A percentile compares a stretch with the other conserved stretches of the same genome.
Conservation (phyloP, 352 stramenopile genomes). For the Globisporangium paroecandrum region DNA sequence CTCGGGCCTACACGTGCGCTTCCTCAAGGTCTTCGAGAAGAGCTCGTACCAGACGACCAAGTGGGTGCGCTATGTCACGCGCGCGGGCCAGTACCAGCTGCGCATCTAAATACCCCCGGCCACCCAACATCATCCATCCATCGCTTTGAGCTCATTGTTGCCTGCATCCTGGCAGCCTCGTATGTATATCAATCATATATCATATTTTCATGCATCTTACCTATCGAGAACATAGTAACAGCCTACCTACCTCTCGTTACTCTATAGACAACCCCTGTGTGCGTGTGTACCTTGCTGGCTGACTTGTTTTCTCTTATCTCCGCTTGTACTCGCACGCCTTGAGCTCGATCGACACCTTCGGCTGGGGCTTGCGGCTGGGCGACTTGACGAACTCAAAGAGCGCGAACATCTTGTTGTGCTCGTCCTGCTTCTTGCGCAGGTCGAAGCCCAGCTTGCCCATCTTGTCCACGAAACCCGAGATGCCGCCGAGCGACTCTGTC, state of each 20-base stretch:
- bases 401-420: slow-evolving; percentile 86
- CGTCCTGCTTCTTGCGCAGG: slow-evolving; percentile 59
- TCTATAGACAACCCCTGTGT: not conserved
- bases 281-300: not conserved
- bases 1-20: slow-evolving; percentile 96
- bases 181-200: not conserved
- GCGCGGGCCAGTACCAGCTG: slow-evolving; percentile 97
- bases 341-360: slow-evolving; percentile 55
- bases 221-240: slow-evolving; percentile 3
- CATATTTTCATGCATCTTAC: not conserved
- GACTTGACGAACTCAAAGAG: slow-evolving; percentile 82
- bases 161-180: not conserved
- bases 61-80: slow-evolving; percentile 98
- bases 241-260: not conserved
- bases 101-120: slow-evolving; percentile 76
- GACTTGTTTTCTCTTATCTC: slow-evolving; percentile 30
- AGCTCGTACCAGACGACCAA: slow-evolving; percentile 97
- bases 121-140: not conserved
- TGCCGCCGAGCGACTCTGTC: slow-evolving; percentile 58
- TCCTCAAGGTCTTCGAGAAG: slow-evolving; percentile 99
- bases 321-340: slow-evolving; percentile 87
- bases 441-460: slow-evolving; percentile 72
- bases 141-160: not conserved
- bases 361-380: slow-evolving; percentile 37
- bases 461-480: slow-evolving; percentile 55